These are phyloP conservation scores for Tephrocybe sp. DNA, from an alignment of 768 basidiomycete species.

Conservation along the genomic window DNA sequence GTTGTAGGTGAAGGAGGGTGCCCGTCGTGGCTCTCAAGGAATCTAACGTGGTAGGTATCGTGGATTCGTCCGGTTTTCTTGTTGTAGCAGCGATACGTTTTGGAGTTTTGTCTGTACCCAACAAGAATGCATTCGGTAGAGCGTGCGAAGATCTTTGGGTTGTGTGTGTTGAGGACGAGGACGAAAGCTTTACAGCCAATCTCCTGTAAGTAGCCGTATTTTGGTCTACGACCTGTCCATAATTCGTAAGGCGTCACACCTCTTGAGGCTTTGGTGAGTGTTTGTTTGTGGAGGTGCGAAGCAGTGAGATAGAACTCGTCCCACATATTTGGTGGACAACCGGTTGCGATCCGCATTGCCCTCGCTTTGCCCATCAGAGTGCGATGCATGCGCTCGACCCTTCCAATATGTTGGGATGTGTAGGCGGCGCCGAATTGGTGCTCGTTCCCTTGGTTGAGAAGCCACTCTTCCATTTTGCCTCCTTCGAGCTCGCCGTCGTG, in stretches of 20 bases:
- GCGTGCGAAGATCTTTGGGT: constrained; percentile 22
- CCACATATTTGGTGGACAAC: constrained; percentile 25
- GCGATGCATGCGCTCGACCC: constrained; percentile 31
- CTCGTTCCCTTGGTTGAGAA: constrained; percentile 7
- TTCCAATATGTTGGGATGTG: constrained; percentile 32
- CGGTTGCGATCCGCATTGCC: constrained; percentile 23
- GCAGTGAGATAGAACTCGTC: constrained; percentile 27
- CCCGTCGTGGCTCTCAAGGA: too few species aligned
- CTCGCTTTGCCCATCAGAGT: constrained; percentile 25
- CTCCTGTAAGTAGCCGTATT: constrained; percentile 28
- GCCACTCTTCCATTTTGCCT: constrained; percentile 11
- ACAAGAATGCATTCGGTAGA: constrained; percentile 35
- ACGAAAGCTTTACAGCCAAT: constrained; percentile 35
- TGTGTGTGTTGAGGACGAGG: constrained; percentile 29
- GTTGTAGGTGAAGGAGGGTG: too few species aligned
- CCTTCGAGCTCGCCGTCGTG: constrained; percentile 25
- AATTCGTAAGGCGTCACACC: constrained; percentile 21
- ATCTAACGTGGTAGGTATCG: too few species aligned
- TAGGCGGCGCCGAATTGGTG: constrained; percentile 22
- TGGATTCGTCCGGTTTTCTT: too few species aligned
- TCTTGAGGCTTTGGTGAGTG: background rate
- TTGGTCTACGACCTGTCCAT: constrained; percentile 22
- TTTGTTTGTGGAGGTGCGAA: constrained; percentile 12
- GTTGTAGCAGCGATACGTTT: too few species aligned
- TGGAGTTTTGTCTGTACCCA: too few species aligned